Percentiles rank a stretch among this genome's conserved stretches.
Evolutionary conservation across 1,284 basidiomycete genomes (phyloP).

Genomic region (Lentinula novae-zelandiae): DNA sequence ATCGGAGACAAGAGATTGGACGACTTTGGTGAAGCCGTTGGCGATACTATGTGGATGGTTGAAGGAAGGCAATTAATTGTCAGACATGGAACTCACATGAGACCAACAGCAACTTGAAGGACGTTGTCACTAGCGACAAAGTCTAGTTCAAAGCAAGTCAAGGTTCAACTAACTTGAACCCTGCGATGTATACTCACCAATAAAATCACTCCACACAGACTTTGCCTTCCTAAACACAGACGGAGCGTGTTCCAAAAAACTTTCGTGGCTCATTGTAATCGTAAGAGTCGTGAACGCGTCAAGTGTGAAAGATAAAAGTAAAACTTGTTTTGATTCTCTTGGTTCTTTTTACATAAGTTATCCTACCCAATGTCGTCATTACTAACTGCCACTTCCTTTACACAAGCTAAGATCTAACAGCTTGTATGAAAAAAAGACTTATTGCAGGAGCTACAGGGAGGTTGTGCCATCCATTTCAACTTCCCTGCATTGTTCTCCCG

Average conservation of each 20-base stretch:
- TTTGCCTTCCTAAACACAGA: background rate
- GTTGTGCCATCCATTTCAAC: no score
- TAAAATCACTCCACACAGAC: background rate
- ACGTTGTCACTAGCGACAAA: conserved; percentile 28
- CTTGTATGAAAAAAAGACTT: no score
- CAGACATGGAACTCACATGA: conserved; percentile 25
- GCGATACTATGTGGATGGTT: conserved; percentile 23
- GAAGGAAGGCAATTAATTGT: background rate
- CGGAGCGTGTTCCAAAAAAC: background rate
- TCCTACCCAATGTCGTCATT: no score
- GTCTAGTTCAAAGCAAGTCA: background rate
- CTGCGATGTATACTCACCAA: background rate
- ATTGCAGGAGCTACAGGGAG: no score
- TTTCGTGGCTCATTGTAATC: background rate
- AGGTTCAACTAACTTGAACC: background rate
- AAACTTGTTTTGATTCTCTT: no score
- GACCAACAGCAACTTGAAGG: conserved; percentile 35
- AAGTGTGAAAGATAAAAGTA: no score
- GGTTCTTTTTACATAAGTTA: no score
- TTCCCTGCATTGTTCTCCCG: no score
- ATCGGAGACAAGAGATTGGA: conserved; percentile 35
- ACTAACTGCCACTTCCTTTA: no score
- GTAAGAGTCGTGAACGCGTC: background rate
- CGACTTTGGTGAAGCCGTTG: conserved; percentile 28
- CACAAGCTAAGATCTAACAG: no score